phyloP scores from a whole-genome alignment of 331 rosid species.

The Quercus tomentella region DNA sequence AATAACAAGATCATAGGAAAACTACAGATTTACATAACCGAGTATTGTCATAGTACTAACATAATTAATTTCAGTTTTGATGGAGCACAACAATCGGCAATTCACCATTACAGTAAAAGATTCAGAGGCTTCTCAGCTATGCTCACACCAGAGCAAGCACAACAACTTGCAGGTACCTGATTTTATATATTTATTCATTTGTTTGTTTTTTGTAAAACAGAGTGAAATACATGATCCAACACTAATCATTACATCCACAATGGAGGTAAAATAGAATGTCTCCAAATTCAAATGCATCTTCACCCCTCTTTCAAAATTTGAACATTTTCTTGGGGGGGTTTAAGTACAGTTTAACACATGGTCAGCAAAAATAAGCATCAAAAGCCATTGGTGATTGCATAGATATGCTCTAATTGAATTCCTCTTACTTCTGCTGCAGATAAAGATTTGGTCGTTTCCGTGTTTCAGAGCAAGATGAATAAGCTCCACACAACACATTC shows the following conservation, averaged over 20 bases:
- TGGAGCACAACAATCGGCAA: conserved; percentile 40
- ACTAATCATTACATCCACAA: not conserved
- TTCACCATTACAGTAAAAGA: conserved; percentile 62
- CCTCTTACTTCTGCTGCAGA: conserved; percentile 35
- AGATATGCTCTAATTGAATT: conserved; percentile 1
- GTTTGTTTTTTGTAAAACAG: not conserved
- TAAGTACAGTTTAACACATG: not conserved
- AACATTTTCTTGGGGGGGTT: not conserved
- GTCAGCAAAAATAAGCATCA: not conserved
- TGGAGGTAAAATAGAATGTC: not conserved
- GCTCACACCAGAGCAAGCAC: conserved; percentile 59
- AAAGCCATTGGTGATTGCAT: not conserved
- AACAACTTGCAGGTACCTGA: conserved; percentile 45
- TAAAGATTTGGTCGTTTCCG: conserved; percentile 38
- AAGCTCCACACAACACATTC: conserved; percentile 60
- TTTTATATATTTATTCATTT: not conserved
- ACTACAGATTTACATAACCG: not conserved
- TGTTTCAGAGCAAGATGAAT: conserved; percentile 65
- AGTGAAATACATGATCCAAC: not conserved
- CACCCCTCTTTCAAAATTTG: not conserved
- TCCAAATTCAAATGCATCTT: not conserved
- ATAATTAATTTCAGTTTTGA: conserved; percentile 14
- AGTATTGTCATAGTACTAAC: not conserved
- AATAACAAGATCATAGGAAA: no score
- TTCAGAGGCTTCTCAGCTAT: conserved; percentile 71